Base-by-base conservation (phyloP, 495 filamentous ascomycete species). In the Penicillium cosmopolitanum region DNA sequence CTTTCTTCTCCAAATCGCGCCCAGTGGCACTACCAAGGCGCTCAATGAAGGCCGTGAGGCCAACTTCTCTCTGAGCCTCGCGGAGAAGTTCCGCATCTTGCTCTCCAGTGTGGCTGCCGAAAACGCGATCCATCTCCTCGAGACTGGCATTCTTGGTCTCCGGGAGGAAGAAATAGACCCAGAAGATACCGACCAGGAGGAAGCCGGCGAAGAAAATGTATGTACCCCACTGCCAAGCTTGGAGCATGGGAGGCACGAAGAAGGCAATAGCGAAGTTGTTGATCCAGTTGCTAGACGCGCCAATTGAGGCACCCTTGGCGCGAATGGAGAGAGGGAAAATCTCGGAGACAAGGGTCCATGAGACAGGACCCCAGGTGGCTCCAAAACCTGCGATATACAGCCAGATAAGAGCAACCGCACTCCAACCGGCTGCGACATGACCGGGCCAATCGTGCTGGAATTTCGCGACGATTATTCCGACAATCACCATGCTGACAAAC, bases 71-170 rank as follows among this genome's bases (percentile, higher is more conserved):
- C 61, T 66, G 69, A 0, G 69, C 69, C 33, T 72, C 65, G 5
- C 65, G 65, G 19, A 72, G 63, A 18, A 72, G 50, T 36, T 68
- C 67, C 9, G 70, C 67, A 59, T 80, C 77, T 23, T 64, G 62
- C 43, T 70, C 68, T 3, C 73, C 74, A 36, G 70, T 73, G 9
- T 72, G 65, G 47, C 74, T 78, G 5, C 59, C 65, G 59, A 82
- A 82, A 0, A 82, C 76, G 2, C 74, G 73, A 62, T 79, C 76
- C 65, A 90, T 81, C 69, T 90, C 88, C 71, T 92, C 88, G 15
- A 90, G 80, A 2, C 81, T 84, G 66, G 89, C 87, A 35, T 83
- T 79, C 57, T 82, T 86, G 4, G 88, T 90, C 62, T 83, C 80
- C 15, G 77, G 78, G 8, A 82, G 66, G 62, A 79, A 79, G 64